These are phyloP conservation scores for Flaveria trinervia DNA, from an alignment of 129 eudicot genomes.

Conservation along the genomic window DNA sequence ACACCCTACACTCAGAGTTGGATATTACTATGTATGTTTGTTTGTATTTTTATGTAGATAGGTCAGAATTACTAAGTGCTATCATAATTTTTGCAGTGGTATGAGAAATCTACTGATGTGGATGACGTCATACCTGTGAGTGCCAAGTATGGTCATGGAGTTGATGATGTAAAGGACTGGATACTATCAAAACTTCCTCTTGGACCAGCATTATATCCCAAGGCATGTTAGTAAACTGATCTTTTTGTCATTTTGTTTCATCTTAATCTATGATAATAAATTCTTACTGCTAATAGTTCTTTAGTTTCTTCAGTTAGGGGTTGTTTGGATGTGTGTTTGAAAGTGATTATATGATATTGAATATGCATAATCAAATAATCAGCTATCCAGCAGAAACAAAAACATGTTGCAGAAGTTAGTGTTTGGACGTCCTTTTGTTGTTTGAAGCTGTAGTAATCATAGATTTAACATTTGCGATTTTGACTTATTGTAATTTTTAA, in stretches of 20 bases:
- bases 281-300: background rate
- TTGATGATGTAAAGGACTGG: conserved; percentile 97
- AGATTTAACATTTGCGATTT: too few species aligned
- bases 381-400: background rate
- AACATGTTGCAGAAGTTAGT: too few species aligned
- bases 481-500: too few species aligned
- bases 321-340: conserved; percentile 1
- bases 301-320: background rate
- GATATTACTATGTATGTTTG: too few species aligned
- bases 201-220: conserved; percentile 89
- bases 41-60: background rate
- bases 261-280: conserved; percentile 6
- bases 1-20: too few species aligned
- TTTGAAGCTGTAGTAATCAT: too few species aligned
- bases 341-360: background rate
- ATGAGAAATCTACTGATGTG: conserved; percentile 81
- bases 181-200: conserved; percentile 91
- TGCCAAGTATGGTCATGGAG: conserved; percentile 97
- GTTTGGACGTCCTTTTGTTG: too few species aligned
- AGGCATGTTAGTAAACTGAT: conserved; percentile 47
- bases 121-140: conserved; percentile 99
- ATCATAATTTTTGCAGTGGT: conserved; percentile 64
- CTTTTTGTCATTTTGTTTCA: conserved; percentile 11
- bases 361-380: background rate
- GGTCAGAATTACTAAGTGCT: conserved; percentile 3